Percentiles rank a stretch among this genome's conserved stretches.
phyloP scores from a whole-genome alignment of 2,329 filamentous ascomycete species.

The Alternaria infectoria region DNA sequence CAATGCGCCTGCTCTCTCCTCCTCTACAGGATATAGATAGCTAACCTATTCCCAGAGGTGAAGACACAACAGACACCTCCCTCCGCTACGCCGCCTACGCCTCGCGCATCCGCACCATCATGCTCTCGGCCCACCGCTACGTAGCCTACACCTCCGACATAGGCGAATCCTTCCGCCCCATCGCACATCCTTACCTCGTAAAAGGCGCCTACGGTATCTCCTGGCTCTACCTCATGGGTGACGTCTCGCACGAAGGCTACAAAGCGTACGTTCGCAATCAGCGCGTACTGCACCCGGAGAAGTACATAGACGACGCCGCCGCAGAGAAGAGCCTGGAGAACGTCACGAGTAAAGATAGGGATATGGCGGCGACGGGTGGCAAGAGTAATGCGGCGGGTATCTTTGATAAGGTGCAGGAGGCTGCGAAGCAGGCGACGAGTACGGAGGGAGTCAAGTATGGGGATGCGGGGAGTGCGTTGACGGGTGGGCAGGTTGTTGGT shows the following conservation, averaged over 20 bases:
- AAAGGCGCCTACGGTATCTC: slow-evolving; percentile 86
- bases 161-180: slow-evolving; percentile 91
- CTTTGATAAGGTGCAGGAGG: slow-evolving; percentile 26
- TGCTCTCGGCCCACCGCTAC: slow-evolving; percentile 90
- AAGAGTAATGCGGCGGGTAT: slow-evolving; percentile 11
- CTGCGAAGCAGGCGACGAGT: slow-evolving; percentile 29
- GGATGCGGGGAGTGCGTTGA: slow-evolving; percentile 23
- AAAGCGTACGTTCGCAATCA: slow-evolving; percentile 92
- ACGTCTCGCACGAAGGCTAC: slow-evolving; percentile 92
- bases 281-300: slow-evolving; percentile 70
- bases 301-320: slow-evolving; percentile 37
- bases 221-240: slow-evolving; percentile 90
- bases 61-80: slow-evolving; percentile 82
- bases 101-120: slow-evolving; percentile 80
- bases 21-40: not conserved
- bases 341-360: slow-evolving; percentile 40
- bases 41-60: slow-evolving; percentile 57
- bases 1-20: not conserved
- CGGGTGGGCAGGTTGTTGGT: slow-evolving; percentile 35
- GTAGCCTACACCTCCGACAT: slow-evolving; percentile 97
- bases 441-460: slow-evolving; percentile 31
- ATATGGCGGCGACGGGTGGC: slow-evolving; percentile 41
- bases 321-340: slow-evolving; percentile 16
- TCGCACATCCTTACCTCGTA: slow-evolving; percentile 85
- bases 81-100: slow-evolving; percentile 94